Evolutionary conservation across 257 asterid genomes (phyloP), one percentile per base, ranked within the genome.

Genomic region (Echium plantagineum): DNA sequence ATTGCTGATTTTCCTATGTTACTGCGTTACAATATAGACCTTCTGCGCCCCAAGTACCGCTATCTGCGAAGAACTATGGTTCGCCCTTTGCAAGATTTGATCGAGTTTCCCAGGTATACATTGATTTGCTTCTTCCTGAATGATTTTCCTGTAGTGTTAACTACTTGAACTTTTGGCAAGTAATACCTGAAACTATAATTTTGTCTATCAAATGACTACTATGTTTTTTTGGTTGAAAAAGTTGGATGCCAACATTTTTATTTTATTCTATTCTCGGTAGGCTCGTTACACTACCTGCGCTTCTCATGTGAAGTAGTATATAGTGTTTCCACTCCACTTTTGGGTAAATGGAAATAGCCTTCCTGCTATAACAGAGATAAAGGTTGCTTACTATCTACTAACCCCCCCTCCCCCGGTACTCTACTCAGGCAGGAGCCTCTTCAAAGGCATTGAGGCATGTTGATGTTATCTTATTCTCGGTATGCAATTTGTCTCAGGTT

Each of bases 41-140:
- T 88, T 63, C 94, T 91, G 6, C 94, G 95, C 49, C 94, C 96
- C 64, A 91, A 91, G 76, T 91, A 91, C 70, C 86, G 79, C 32
- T 91, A 88, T 81, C 69, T 91, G 57, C 67, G 96, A 54, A 76
- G 94, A 72, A 81, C 68, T 68, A 91, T 91, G 98, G 75, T 91
- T 57, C 94, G 94, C 9, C 95, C 98, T 57, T 64, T 88, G 66
- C 69, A 70, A 56, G 98, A 91, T 73, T 71, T 85, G 59, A 78
- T 88, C 30, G 98, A 91, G 66, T 91, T 85, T 64, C 98, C 98
- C 57, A 91, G 98, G 98, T 91, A 72, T 17, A 42, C 35, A 48
- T 38, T 57, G 17, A 38, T 18, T 56, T 2, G 5, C 30, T 26
- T 17, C 60, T 17, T 6, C n/a, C 19, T n/a, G 19, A 18, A 42